Percentiles rank a stretch among this genome's conserved stretches.
phyloP scores from a whole-genome alignment of 1,139 yeast genomes.

The Pneumocystis wakefieldiae region DNA sequence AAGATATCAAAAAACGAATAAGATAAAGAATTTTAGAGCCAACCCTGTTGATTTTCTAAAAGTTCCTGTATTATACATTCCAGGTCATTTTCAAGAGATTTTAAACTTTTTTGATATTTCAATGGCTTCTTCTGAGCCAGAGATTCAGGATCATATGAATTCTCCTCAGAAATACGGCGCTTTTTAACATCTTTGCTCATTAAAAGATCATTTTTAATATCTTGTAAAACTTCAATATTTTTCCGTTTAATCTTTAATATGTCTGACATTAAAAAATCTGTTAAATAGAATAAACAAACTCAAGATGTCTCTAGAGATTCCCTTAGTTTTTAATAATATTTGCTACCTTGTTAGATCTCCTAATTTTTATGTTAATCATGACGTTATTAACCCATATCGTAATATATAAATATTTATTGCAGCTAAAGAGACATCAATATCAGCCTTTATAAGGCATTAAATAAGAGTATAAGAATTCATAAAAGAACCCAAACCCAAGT shows the following conservation, averaged over 20 bases:
- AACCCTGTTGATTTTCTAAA: slow-evolving; percentile 13
- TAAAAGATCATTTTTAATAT: background rate
- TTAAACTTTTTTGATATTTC: background rate
- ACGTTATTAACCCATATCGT: background rate
- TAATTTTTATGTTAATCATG: background rate
- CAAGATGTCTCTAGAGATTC: background rate
- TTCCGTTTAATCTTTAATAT: background rate
- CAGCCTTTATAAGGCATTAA: no score
- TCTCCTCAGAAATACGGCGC: background rate
- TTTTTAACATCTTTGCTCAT: background rate
- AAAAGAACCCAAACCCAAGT: background rate
- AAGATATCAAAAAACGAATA: background rate
- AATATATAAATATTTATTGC: no score
- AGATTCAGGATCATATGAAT: background rate
- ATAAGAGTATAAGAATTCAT: no score
- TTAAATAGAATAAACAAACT: background rate
- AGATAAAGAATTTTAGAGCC: slow-evolving; percentile 12
- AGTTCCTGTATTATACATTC: slow-evolving; percentile 28
- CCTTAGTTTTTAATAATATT: background rate
- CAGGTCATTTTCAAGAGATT: slow-evolving; percentile 36
- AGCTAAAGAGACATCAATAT: no score
- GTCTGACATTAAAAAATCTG: background rate
- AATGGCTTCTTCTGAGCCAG: background rate
- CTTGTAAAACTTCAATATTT: background rate
- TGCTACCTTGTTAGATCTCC: background rate